phyloP scores from a whole-genome alignment of 305 asterid species.

The Fraxinus angustifolia region DNA sequence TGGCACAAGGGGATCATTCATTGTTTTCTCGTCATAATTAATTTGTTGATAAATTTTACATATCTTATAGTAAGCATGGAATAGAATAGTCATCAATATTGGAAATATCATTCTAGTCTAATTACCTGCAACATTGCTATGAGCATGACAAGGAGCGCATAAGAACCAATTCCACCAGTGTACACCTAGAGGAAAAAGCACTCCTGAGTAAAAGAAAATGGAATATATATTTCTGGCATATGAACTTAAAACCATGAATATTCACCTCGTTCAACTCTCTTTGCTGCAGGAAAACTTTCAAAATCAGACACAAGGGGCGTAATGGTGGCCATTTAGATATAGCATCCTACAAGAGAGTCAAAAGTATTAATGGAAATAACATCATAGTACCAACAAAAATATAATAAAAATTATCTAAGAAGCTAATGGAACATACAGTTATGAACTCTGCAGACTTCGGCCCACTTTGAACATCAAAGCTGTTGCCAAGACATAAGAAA shows the following conservation, averaged over 20 bases:
- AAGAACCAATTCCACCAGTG: slow-evolving; percentile 96
- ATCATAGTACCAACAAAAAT: slow-evolving; percentile 6
- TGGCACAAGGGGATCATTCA: neutral
- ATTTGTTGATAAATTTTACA: neutral
- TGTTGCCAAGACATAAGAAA: slow-evolving; percentile 34
- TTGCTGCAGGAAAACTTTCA: slow-evolving; percentile 90
- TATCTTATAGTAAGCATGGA: neutral
- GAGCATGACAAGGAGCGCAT: slow-evolving; percentile 92
- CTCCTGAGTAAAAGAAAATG: slow-evolving; percentile 13
- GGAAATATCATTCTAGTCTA: slow-evolving; percentile 16
- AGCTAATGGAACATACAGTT: slow-evolving; percentile 39
- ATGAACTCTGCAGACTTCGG: slow-evolving; percentile 92
- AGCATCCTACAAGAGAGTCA: slow-evolving; percentile 50
- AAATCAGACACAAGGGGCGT: slow-evolving; percentile 78
- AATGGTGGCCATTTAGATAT: slow-evolving; percentile 79
- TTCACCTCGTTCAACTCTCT: slow-evolving; percentile 91
- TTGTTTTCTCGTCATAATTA: neutral
- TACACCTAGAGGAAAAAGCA: slow-evolving; percentile 58
- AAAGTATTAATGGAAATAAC: neutral
- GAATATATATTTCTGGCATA: slow-evolving; percentile 11
- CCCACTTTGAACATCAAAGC: slow-evolving; percentile 90
- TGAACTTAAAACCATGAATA: neutral
- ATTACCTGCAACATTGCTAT: slow-evolving; percentile 88
- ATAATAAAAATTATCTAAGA: neutral
- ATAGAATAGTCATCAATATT: neutral